These are phyloP conservation scores for Berberis thunbergii DNA, from an alignment of 164 flowering plant genomes.

Conservation along the genomic window DNA sequence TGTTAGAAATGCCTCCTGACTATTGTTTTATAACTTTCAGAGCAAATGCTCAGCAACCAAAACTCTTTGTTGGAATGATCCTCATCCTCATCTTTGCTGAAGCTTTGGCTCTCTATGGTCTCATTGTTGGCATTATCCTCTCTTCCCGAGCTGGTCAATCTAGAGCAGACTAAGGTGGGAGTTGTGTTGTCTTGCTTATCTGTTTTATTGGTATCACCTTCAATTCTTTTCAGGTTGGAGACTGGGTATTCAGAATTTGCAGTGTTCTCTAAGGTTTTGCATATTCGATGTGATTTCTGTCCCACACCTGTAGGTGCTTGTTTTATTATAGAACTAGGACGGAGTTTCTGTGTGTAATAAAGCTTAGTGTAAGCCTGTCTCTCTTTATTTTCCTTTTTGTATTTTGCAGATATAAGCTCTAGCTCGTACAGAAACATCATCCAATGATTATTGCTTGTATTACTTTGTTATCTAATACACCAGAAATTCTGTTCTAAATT, in stretches of 20 bases:
- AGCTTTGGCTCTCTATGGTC: constrained; percentile 74
- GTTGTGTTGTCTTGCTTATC: constrained; percentile 2
- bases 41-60: constrained; percentile 86
- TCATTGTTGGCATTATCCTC: constrained; percentile 81
- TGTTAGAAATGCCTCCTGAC: background rate
- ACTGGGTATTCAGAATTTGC: constrained; percentile 7
- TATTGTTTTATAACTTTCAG: constrained; percentile 27
- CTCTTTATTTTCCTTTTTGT: too few relatives aligned
- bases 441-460: too few relatives aligned
- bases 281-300: too few relatives aligned
- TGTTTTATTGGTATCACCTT: constrained; percentile 8
- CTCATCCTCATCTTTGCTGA: constrained; percentile 88
- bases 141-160: constrained; percentile 88
- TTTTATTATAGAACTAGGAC: too few relatives aligned
- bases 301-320: too few relatives aligned
- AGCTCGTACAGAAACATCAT: too few relatives aligned
- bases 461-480: too few relatives aligned
- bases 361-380: too few relatives aligned
- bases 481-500: too few relatives aligned
- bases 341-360: too few relatives aligned
- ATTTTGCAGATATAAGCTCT: too few relatives aligned
- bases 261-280: constrained; percentile 2
- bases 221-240: background rate
- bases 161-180: constrained; percentile 46
- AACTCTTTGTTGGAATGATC: constrained; percentile 84